Evolutionary conservation across 192 early-diverging fungal species (phyloP).

Genomic region (Coemansia umbellata): DNA sequence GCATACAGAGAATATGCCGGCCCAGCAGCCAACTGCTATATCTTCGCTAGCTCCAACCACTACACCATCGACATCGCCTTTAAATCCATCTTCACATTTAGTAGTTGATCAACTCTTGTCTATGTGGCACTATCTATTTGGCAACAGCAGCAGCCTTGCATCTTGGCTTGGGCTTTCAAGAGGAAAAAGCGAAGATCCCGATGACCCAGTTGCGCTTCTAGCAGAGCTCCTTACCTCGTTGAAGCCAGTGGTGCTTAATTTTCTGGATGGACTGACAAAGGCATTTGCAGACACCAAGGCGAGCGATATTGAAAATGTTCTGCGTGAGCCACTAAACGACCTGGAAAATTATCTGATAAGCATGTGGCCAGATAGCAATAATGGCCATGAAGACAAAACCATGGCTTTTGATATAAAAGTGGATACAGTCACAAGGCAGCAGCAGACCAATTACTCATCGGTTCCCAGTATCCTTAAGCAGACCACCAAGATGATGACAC

Average conservation of each 20-base stretch:
- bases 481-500: too few species aligned
- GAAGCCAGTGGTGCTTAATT: slow-evolving; percentile 2
- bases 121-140: neutral
- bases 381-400: too few species aligned
- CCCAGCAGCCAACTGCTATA: too few species aligned
- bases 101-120: neutral
- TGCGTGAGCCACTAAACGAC: slow-evolving; percentile 20
- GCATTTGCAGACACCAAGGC: slow-evolving; percentile 11
- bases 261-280: slow-evolving; percentile 10
- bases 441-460: too few species aligned
- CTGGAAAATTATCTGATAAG: slow-evolving; percentile 18
- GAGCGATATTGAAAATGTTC: slow-evolving; percentile 12
- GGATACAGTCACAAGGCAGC: too few species aligned
- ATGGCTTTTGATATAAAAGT: too few species aligned
- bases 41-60: too few species aligned
- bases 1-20: too few species aligned
- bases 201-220: neutral
- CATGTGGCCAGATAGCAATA: slow-evolving; percentile 14
- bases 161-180: neutral
- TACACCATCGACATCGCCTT: too few species aligned
- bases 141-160: neutral
- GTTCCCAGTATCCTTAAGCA: too few species aligned
- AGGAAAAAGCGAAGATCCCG: neutral
- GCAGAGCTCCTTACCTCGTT: slow-evolving; percentile 13
- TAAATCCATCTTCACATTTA: too few species aligned